phyloP scores from a whole-genome alignment of 2,329 filamentous ascomycete species.

The Penicillium sp. region DNA sequence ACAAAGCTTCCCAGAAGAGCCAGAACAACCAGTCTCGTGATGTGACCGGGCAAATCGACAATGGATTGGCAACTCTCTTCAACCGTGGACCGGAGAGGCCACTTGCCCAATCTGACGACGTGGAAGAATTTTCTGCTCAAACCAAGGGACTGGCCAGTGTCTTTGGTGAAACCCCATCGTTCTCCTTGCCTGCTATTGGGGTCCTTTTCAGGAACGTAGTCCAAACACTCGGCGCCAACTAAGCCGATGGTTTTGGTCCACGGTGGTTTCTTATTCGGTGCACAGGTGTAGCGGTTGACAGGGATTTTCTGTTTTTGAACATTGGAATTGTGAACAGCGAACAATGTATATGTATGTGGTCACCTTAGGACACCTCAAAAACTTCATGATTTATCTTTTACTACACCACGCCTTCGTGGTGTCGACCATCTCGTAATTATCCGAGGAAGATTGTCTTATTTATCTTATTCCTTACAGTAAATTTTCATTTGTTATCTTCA shows the following conservation, averaged over 20 bases:
- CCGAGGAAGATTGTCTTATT: background rate
- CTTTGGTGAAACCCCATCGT: slow-evolving; percentile 40
- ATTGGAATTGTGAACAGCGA: slow-evolving; percentile 12
- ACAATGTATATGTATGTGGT: slow-evolving; percentile 20
- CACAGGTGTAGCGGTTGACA: slow-evolving; percentile 9
- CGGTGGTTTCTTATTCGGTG: slow-evolving; percentile 2
- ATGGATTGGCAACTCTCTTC: slow-evolving; percentile 38
- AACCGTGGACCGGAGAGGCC: slow-evolving; percentile 17
- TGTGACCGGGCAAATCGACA: slow-evolving; percentile 24
- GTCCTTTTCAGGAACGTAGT: slow-evolving; percentile 42
- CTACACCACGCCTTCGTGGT: background rate
- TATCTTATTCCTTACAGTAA: background rate
- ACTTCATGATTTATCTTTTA: slow-evolving; percentile 4
- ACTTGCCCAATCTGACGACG: slow-evolving; percentile 5
- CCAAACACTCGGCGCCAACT: slow-evolving; percentile 28
- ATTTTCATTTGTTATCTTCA: background rate
- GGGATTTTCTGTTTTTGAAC: slow-evolving; percentile 3
- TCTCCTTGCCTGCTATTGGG: slow-evolving; percentile 38
- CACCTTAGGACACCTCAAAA: background rate
- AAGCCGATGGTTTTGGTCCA: background rate
- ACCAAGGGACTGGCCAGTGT: slow-evolving; percentile 33
- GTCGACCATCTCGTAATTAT: background rate
- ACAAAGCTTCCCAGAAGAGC: slow-evolving; percentile 24
- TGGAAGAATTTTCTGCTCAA: slow-evolving; percentile 22
- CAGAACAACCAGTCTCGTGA: slow-evolving; percentile 21